Conservation (phyloP, 345 rosid genomes). For the Boechera stricta region DNA sequence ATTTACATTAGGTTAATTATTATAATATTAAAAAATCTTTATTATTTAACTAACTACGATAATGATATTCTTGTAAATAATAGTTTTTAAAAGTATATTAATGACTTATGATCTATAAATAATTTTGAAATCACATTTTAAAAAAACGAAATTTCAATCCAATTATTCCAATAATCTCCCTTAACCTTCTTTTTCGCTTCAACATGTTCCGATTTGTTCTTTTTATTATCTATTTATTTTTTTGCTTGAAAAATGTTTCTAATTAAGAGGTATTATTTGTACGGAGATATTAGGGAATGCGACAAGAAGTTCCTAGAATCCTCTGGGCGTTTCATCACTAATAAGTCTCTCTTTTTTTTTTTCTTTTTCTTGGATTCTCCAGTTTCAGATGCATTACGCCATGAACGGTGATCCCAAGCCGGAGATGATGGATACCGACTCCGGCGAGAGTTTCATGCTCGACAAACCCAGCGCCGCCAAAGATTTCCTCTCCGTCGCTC, state of each 20-base stretch:
- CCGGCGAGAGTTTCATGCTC: slow-evolving; percentile 24
- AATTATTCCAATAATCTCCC: too few relatives aligned
- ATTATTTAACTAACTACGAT: too few relatives aligned
- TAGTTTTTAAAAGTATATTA: too few relatives aligned
- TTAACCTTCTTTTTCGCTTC: too few relatives aligned
- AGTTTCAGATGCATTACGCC: slow-evolving; percentile 38
- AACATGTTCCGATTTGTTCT: too few relatives aligned
- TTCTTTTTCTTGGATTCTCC: neutral
- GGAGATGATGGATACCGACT: slow-evolving; percentile 61
- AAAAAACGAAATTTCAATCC: too few relatives aligned
- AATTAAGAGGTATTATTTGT: slow-evolving; percentile 2
- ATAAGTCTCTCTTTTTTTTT: too few relatives aligned
- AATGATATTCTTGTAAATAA: too few relatives aligned
- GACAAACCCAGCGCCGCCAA: slow-evolving; percentile 39
- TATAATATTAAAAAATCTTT: too few relatives aligned
- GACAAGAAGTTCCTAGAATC: slow-evolving; percentile 33
- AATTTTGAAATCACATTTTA: too few relatives aligned
- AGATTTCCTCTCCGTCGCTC: slow-evolving; percentile 71
- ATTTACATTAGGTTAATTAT: too few relatives aligned
- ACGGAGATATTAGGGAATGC: neutral
- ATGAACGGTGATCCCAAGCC: slow-evolving; percentile 51
- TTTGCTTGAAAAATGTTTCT: neutral
- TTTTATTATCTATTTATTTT: neutral
- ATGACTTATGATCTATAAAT: too few relatives aligned
- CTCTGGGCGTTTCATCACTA: slow-evolving; percentile 17